Evolutionary conservation across 2,329 filamentous ascomycete genomes (phyloP).

Genomic region (Monilinia laxa): DNA sequence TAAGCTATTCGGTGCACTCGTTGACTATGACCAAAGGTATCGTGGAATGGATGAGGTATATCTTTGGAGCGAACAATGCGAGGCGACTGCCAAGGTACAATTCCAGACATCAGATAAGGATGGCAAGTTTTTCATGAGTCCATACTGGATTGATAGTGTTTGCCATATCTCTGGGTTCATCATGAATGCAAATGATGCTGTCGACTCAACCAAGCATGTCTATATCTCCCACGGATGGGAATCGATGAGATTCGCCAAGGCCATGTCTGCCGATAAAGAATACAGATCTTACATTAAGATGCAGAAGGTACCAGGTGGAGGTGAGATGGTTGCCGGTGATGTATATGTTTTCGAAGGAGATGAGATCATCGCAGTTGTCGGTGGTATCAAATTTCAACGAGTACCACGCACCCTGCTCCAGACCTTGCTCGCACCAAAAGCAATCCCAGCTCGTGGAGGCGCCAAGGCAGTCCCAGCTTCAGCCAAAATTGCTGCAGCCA

Average conservation of each 20-base stretch:
- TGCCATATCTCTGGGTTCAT: constrained; percentile 62
- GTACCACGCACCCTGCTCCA: constrained; percentile 23
- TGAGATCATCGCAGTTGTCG: constrained; percentile 41
- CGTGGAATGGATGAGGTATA: constrained; percentile 58
- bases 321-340: constrained; percentile 40
- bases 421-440: constrained; percentile 23
- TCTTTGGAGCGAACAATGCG: constrained; percentile 48
- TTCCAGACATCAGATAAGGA: constrained; percentile 51
- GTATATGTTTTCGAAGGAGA: constrained; percentile 42
- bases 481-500: background rate
- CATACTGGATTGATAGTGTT: constrained; percentile 59
- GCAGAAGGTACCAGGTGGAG: constrained; percentile 38
- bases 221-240: constrained; percentile 38
- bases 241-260: constrained; percentile 32
- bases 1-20: constrained; percentile 61
- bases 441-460: background rate
- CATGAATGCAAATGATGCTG: constrained; percentile 51
- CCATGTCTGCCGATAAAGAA: constrained; percentile 28
- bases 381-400: constrained; percentile 34
- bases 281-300: constrained; percentile 36
- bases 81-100: constrained; percentile 45
- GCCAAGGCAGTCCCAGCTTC: background rate
- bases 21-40: constrained; percentile 54
- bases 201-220: constrained; percentile 33
- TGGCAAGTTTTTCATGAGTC: constrained; percentile 55